A percentile compares a stretch with the other conserved stretches of the same genome.
Conservation (phyloP, 2,329 filamentous ascomycete species). For the Talaromyces sp. region DNA sequence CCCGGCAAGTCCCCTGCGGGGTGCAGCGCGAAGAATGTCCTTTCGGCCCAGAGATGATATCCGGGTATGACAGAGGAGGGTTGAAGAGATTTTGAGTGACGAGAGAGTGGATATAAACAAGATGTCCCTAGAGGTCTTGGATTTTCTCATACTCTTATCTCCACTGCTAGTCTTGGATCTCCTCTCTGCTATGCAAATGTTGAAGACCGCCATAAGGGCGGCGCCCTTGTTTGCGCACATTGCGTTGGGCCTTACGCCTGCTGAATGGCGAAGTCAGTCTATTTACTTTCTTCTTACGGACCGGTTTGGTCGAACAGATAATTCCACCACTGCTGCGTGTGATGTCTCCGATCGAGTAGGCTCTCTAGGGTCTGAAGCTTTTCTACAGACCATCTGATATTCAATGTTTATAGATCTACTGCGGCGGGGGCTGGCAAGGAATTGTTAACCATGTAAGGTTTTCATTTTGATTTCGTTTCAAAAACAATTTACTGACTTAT, state of each 20-base stretch:
- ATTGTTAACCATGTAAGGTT: constrained; percentile 41
- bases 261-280: constrained; percentile 46
- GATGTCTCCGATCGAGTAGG: constrained; percentile 28
- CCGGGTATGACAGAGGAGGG: too few relatives aligned
- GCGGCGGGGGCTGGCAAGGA: constrained; percentile 53
- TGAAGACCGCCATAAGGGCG: background rate
- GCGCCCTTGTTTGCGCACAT: background rate
- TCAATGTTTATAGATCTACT: constrained; percentile 45
- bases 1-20: too few relatives aligned
- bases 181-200: background rate
- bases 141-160: too few relatives aligned
- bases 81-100: too few relatives aligned
- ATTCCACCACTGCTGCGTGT: constrained; percentile 39
- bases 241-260: constrained; percentile 25
- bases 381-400: constrained; percentile 24
- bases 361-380: constrained; percentile 41
- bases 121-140: background rate
- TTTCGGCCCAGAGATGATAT: too few relatives aligned
- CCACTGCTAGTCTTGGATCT: background rate
- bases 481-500: background rate
- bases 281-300: constrained; percentile 52
- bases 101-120: too few relatives aligned
- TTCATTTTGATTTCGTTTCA: background rate
- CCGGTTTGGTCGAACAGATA: constrained; percentile 46
- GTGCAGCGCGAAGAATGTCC: too few relatives aligned